Base-by-base conservation (phyloP, 116 monocot genomes). In the Posidonia oceanica region DNA sequence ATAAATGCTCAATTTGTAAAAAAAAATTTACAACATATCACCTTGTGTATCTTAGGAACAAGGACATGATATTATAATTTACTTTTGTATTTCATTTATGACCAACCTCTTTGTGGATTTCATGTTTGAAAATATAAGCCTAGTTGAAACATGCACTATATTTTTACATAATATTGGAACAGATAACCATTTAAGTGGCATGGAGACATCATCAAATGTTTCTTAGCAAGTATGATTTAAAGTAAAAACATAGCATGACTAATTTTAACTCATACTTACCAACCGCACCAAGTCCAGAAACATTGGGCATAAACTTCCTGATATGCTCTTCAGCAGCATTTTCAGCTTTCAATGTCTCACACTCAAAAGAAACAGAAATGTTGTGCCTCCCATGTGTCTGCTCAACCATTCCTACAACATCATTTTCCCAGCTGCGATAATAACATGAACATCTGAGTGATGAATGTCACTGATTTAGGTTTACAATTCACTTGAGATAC, bases 281-380 rank as follows among this genome's bases (percentile, higher is more conserved):
- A 71, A 94, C 84, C 68, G 82, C 94, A 79, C 86, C 86, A 68
- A 79, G 75, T 20, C 91, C 91, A 55, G 72, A 61, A 58, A 95
- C 37, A 69, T 88, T 88, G 40, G 95, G 91, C 86, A 91, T 91
- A 81, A 86, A 95, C 69, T 80, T 88, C 72, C 53, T 88, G 60
- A 91, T 54, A 72, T 95, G 88, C 62, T 95, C 88, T 69, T 95
- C 88, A 51, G 95, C 95, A 22, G 84, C 91, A 68, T 64, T 61
- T 36, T 95, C 95, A n/a, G 91, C 82, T 72, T 91, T 95, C 66
- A 95, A 69, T 22, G 83, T 91, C 70, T 88, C 95, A 48, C 95
- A 91, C 71, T 88, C 84, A 37, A 95, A 95, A 64, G 85, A 82
- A n/a, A 95, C 66, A 11, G 65, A 75, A 72, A 95, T 81, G 39